Percentiles rank a stretch among this genome's conserved stretches.
Evolutionary conservation across 345 rosid genomes (phyloP).

Genomic region (Fremontodendron californicum): DNA sequence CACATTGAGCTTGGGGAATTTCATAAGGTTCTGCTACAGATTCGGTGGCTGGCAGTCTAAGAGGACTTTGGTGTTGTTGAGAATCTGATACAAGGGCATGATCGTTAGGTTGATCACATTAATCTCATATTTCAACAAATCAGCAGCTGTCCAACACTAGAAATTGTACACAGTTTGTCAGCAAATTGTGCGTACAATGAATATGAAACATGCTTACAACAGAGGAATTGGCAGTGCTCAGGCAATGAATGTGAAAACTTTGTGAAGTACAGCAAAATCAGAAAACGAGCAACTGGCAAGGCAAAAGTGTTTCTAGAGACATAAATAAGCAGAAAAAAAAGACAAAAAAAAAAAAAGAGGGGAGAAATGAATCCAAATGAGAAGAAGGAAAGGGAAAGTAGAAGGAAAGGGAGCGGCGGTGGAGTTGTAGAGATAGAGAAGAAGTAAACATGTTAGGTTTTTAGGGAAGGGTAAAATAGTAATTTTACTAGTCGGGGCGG

Average conservation of each 20-base stretch:
- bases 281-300: neutral
- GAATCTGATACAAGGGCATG: neutral
- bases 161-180: conserved; percentile 16
- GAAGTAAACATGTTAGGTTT: too few species aligned
- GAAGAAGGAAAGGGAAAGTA: neutral
- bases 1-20: neutral
- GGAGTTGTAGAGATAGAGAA: too few species aligned
- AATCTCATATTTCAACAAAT: conserved; percentile 56
- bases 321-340: neutral
- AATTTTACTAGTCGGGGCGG: too few species aligned
- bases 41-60: neutral
- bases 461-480: too few species aligned
- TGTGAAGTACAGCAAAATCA: neutral
- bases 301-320: neutral
- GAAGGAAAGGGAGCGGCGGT: too few species aligned
- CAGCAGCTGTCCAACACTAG: conserved; percentile 88
- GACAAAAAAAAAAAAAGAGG: too few species aligned
- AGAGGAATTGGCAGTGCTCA: neutral
- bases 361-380: neutral
- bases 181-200: neutral
- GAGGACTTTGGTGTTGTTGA: conserved; percentile 5
- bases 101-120: conserved; percentile 13
- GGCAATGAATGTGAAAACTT: neutral
- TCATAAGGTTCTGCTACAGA: conserved; percentile 8
- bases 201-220: neutral